phyloP scores from a whole-genome alignment of 1,284 basidiomycete genomes.

The Malassezia sympodialis region DNA sequence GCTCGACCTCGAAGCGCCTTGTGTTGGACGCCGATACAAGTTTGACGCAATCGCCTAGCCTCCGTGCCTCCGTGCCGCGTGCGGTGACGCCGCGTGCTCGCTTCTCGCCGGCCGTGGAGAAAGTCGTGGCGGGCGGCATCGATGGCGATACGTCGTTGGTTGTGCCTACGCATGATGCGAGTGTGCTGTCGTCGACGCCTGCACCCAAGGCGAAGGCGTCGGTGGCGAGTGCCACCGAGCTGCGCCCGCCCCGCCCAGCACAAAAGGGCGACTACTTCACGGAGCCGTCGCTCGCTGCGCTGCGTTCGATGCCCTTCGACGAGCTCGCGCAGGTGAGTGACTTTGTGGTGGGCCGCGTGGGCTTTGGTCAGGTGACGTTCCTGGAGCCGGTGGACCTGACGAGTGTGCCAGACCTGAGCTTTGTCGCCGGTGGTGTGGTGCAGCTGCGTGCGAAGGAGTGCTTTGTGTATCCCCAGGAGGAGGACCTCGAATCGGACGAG shows the following conservation, averaged over 20 bases:
- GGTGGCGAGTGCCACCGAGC: constrained; percentile 1
- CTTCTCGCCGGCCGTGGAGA: constrained; percentile 16
- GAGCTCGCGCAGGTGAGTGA: constrained; percentile 61
- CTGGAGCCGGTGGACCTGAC: constrained; percentile 79
- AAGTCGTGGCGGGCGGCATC: background rate
- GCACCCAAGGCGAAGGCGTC: constrained; percentile 21
- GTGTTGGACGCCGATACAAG: constrained; percentile 57
- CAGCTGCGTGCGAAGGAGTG: constrained; percentile 84
- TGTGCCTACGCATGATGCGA: background rate
- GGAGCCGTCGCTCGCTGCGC: constrained; percentile 29
- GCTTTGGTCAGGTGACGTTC: constrained; percentile 83
- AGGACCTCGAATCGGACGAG: constrained; percentile 34
- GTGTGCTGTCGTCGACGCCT: constrained; percentile 22
- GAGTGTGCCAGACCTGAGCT: constrained; percentile 65
- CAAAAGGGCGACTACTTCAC: constrained; percentile 38
- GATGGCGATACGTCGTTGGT: constrained; percentile 3
- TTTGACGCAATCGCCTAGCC: constrained; percentile 25
- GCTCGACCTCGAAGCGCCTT: constrained; percentile 86
- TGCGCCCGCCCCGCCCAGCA: constrained; percentile 8
- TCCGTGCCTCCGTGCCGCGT: constrained; percentile 8
- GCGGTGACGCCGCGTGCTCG: constrained; percentile 9
- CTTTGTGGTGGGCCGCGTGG: constrained; percentile 77
- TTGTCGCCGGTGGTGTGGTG: constrained; percentile 72
- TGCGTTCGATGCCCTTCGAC: constrained; percentile 31
- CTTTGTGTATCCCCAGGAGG: constrained; percentile 76